Conservation (phyloP, 139 green algal species). For the Volvox reticuliferus region DNA sequence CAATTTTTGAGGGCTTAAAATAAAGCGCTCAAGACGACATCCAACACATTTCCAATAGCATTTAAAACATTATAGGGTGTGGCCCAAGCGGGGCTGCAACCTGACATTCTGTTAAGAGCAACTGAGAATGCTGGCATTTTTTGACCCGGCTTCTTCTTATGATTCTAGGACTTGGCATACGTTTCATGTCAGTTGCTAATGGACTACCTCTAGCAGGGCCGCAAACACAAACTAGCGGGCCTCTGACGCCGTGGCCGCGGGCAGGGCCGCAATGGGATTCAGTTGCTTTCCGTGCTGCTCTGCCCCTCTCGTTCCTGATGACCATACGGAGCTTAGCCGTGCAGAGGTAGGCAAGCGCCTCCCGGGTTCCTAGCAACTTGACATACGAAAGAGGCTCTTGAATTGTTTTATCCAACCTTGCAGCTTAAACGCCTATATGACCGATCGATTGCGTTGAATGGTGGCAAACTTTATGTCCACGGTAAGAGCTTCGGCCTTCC, state of each 20-base stretch:
- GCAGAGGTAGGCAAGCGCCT: slow-evolving; percentile 46
- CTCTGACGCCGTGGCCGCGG: not conserved
- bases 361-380: not conserved
- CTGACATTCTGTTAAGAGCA: no score
- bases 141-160: no score
- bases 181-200: no score
- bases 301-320: slow-evolving; percentile 24
- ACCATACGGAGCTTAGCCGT: slow-evolving; percentile 56
- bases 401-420: not conserved
- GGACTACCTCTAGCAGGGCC: no score
- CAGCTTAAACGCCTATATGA: slow-evolving; percentile 72
- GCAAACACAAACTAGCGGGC: no score
- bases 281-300: slow-evolving; percentile 22
- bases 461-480: slow-evolving; percentile 72
- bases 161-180: no score
- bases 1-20: no score
- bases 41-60: no score
- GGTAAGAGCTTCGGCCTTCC: slow-evolving; percentile 50
- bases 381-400: not conserved
- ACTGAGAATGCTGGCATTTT: no score
- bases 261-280: slow-evolving; percentile 19
- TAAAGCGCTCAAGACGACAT: no score
- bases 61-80: no score
- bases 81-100: no score
- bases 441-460: slow-evolving; percentile 62